Conservation (phyloP, 495 filamentous ascomycete species). For the Penicillium flavigenum region DNA sequence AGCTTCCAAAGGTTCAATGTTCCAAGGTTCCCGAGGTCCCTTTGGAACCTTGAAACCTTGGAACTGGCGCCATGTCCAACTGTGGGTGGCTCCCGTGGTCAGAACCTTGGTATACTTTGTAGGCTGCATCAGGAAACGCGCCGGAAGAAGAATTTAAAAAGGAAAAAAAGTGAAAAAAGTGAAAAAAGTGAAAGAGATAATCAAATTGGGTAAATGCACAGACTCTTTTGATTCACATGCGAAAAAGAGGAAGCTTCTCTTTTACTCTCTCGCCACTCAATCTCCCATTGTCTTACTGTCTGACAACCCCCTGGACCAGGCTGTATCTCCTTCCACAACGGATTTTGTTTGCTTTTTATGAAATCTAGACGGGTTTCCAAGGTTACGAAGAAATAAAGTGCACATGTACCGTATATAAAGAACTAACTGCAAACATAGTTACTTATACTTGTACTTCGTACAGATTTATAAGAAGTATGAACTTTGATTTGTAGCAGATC, state of each 20-base stretch:
- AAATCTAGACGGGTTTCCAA: background rate
- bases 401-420: too few relatives aligned
- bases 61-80: background rate
- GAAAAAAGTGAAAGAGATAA: background rate
- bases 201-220: slow-evolving; percentile 34
- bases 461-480: too few relatives aligned
- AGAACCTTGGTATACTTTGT: background rate
- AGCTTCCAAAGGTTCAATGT: too few relatives aligned
- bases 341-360: background rate
- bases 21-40: too few relatives aligned
- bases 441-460: too few relatives aligned
- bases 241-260: background rate
- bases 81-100: background rate
- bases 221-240: slow-evolving; percentile 5
- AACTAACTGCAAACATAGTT: too few relatives aligned
- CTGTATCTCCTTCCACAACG: slow-evolving; percentile 24
- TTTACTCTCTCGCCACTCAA: background rate
- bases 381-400: background rate
- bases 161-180: background rate
- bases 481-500: background rate
- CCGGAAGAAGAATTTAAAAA: slow-evolving; percentile 1
- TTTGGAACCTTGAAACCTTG: background rate
- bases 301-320: slow-evolving; percentile 10
- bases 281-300: background rate
- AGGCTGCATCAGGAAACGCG: background rate